Evolutionary conservation across 306 rosid genomes (phyloP).

Genomic region (Lotus japonicus): DNA sequence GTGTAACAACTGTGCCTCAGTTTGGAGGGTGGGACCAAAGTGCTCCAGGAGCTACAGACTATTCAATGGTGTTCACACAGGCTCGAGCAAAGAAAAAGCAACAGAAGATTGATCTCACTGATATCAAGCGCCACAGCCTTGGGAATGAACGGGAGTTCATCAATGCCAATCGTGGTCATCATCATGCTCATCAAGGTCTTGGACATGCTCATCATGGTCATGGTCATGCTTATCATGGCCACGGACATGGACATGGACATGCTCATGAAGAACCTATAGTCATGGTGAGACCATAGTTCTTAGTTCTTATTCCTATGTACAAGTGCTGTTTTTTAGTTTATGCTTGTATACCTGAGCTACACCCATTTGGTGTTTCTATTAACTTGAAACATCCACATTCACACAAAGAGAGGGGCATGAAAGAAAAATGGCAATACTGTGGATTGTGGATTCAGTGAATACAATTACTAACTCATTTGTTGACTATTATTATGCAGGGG

Average conservation of each 20-base stretch:
- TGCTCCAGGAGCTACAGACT: constrained; percentile 37
- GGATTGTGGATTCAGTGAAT: background rate
- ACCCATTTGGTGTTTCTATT: too few species aligned
- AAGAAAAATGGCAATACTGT: background rate
- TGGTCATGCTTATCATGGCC: background rate
- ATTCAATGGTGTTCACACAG: constrained; percentile 53
- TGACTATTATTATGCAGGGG: constrained; percentile 49
- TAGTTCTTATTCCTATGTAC: background rate
- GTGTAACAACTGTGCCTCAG: constrained; percentile 53
- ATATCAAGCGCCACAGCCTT: constrained; percentile 43
- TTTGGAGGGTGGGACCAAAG: constrained; percentile 89
- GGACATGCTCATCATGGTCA: constrained; percentile 18
- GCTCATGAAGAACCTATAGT: constrained; percentile 12
- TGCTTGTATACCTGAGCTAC: background rate
- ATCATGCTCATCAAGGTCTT: constrained; percentile 8
- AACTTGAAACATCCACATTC: background rate
- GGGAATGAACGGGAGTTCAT: constrained; percentile 8
- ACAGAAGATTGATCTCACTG: constrained; percentile 39
- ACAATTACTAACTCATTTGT: constrained; percentile 19
- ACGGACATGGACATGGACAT: too few species aligned
- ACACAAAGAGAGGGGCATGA: background rate
- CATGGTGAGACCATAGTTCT: constrained; percentile 24
- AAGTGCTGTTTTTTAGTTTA: background rate
- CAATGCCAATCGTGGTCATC: constrained; percentile 6
- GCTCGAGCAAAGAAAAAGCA: constrained; percentile 66